Percentiles rank a stretch among this genome's conserved stretches.
Evolutionary conservation across 1,284 basidiomycete species (phyloP).

Genomic region (Austroboletus niveus): DNA sequence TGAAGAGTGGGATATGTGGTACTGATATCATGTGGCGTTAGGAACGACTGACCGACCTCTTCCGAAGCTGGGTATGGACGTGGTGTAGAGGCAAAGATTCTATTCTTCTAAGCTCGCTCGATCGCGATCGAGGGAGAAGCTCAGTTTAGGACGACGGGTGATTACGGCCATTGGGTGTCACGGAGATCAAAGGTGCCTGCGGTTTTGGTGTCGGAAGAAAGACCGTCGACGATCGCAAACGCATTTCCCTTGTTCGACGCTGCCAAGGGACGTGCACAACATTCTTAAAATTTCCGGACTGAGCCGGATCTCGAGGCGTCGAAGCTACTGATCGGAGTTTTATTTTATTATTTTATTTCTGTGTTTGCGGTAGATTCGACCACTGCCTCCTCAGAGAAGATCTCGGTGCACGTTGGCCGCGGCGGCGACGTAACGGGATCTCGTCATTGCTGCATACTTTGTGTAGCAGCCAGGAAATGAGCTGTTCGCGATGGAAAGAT

Average conservation of each 20-base stretch:
- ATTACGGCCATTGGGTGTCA: not conserved
- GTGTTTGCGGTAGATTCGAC: conserved; percentile 25
- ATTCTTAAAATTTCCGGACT: conserved; percentile 22
- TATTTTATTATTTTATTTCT: not conserved
- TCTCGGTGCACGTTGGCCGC: conserved; percentile 3
- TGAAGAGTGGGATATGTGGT: not conserved
- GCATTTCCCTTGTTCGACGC: conserved; percentile 3
- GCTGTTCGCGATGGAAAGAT: not conserved
- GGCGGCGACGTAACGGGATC: conserved; percentile 9
- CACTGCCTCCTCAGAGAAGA: not conserved
- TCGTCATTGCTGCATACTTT: not conserved
- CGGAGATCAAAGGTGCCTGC: too few relatives aligned
- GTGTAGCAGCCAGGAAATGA: not conserved
- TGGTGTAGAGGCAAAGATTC: conserved; percentile 10
- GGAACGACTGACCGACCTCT: conserved; percentile 27
- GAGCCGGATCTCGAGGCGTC: conserved; percentile 20
- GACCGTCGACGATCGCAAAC: conserved; percentile 1
- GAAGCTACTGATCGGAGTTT: conserved; percentile 26
- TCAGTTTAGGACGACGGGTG: conserved; percentile 2
- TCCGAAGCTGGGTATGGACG: conserved; percentile 22
- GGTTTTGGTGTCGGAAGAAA: too few relatives aligned
- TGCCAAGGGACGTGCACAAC: not conserved
- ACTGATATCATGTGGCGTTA: conserved; percentile 4
- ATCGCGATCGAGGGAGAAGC: conserved; percentile 24
- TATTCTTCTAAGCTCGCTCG: conserved; percentile 7